Evolutionary conservation across 176 grass and related monocot species (phyloP), one percentile per base, ranked within the genome.

Genomic region (Cenchrus purpureus): DNA sequence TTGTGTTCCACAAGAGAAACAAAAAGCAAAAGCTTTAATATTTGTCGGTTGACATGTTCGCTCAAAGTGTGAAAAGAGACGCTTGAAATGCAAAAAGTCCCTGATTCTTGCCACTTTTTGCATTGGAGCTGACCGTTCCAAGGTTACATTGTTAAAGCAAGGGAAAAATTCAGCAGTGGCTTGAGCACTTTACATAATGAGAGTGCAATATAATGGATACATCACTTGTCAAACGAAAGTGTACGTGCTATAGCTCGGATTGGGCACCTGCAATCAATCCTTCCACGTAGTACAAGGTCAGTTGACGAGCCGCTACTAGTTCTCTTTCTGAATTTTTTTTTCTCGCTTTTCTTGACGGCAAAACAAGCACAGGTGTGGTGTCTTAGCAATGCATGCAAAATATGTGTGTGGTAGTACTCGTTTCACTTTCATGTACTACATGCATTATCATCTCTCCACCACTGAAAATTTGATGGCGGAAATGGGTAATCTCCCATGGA

Each of bases 361-460:
- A 63, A 63, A 71, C 68, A 48, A 12, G 20, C 19, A 22, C 42
- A 69, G 12, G 37, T 68, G 10, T 45, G 67, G 17, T 70, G 37
- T n/a, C 65, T 43, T 40, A 45, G 0, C 67, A 9, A 71, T 28
- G 28, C 0, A 13, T 10, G 9, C 8, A 61, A 11, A 61, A 25
- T 6, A 32, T 31, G 62, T 25, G 68, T 48, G 68, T 12, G 19
- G 19, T 46, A 46, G 17, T 70, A 22, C 42, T 70, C 19, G 42
- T 70, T 48, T 48, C 68, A 71, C 68, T 71, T 71, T 71, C 19
- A 13, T 69, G 40, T 69, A 12, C 44, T 69, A 12, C 44, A 71
- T n/a, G 37, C 8, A 46, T 46, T n/a, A 46, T n/a, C 19, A 46
- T 71, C 17, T 6, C 44, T 65, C 25, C 62, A 11, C 62, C 62